Evolutionary conservation across 1,284 basidiomycete genomes (phyloP), one percentile per base, ranked within the genome.

Genomic region (Chiua sp.): DNA sequence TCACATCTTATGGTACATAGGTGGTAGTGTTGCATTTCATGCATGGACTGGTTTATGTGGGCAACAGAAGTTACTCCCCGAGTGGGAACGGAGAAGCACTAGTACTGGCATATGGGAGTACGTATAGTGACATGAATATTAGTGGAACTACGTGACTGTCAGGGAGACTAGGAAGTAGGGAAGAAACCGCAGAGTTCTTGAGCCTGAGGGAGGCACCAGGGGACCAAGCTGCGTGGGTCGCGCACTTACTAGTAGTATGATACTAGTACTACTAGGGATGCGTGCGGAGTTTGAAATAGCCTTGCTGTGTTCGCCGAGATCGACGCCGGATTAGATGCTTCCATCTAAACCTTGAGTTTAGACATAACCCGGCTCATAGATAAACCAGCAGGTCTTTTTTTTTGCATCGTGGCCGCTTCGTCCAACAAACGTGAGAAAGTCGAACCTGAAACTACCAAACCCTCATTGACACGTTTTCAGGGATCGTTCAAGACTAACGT

Each of bases 271-370:
- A 16, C 35, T 37, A 18, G 35, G 20, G 18, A 7, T 20, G 28
- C 23, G 63, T 63, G 63, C 68, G 65, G 65, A 70, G 68, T 22
- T 66, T 53, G 49, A 26, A 53, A 44, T 32, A 3, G 6, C 44
- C 18, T 49, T 39, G 49, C 37, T 47, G 32, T 39, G 46, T 22
- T 39, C 37, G 16, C 7, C 6, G 33, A 50, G 63, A 65, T 68
- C 53, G 42, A 44, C 42, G 18, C 2, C 18, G 18, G 18, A 39
- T 39, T 39, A 10, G 42, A 44, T n/a, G 42, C 42, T 42, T 42
- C 39, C 39, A 39, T 18, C 16, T 39, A n/a, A 42, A n/a, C 39
- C 20, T 42, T 39, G 37, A 39, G 37, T 39, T 18, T 42, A 42
- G 39, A 18, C 39, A n/a, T 42, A 42, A 8, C 37, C 15, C 18